These are phyloP conservation scores for Populus tomentosa DNA, from an alignment of 441 rosid genomes.

Conservation along the genomic window DNA sequence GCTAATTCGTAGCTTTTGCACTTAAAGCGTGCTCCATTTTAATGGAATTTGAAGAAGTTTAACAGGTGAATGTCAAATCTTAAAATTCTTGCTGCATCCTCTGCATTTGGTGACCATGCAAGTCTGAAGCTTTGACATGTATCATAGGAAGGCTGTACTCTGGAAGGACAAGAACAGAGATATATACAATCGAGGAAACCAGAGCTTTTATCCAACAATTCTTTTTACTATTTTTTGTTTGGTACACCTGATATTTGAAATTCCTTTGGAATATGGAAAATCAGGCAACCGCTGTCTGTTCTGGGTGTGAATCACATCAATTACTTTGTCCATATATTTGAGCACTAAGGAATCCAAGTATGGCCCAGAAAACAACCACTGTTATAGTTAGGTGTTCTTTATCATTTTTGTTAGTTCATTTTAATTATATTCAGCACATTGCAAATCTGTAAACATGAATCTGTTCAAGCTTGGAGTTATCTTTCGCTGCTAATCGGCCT, in stretches of 20 bases:
- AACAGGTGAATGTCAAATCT: constrained; percentile 6
- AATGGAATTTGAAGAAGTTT: constrained; percentile 15
- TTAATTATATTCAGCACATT: neutral
- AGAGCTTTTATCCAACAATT: neutral
- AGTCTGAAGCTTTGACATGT: no score
- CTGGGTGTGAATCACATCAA: neutral
- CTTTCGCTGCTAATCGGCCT: neutral
- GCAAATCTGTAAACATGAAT: neutral
- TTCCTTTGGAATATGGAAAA: neutral
- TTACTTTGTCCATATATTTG: neutral
- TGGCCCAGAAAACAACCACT: neutral
- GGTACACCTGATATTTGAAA: neutral
- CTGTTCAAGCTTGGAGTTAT: neutral
- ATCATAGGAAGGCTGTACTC: neutral
- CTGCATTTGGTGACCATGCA: neutral
- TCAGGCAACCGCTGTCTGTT: neutral
- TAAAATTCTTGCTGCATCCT: neutral
- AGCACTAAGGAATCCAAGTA: neutral
- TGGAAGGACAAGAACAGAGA: neutral
- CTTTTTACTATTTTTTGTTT: no score
- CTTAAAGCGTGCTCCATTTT: constrained; percentile 16
- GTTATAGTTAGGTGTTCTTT: no score
- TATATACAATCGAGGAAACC: neutral
- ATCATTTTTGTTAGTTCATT: neutral
- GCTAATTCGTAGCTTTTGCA: constrained; percentile 19